These are phyloP conservation scores for Strobilomyces confusus DNA, from an alignment of 768 basidiomycete species.

Conservation along the genomic window DNA sequence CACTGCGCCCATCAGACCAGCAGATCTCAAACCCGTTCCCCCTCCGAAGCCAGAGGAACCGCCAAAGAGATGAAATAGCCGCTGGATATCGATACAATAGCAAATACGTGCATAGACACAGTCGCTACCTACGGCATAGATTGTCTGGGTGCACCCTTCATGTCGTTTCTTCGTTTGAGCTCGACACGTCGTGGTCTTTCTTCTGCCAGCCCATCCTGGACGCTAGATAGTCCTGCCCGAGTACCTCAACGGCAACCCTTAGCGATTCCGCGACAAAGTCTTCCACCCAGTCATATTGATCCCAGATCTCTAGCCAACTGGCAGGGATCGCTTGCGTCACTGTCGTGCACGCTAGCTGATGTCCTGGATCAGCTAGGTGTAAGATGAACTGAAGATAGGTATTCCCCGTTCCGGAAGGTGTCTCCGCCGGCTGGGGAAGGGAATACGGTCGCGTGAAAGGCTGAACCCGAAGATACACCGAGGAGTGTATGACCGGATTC, in stretches of 20 bases:
- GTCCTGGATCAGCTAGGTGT: slow-evolving; percentile 69
- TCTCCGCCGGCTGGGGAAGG: slow-evolving; percentile 33
- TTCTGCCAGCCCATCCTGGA: slow-evolving; percentile 79
- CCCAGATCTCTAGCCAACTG: slow-evolving; percentile 89
- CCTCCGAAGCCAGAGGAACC: slow-evolving; percentile 71
- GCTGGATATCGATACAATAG: slow-evolving; percentile 11
- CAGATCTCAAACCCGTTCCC: slow-evolving; percentile 71
- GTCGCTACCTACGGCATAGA: slow-evolving; percentile 9
- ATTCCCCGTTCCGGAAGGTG: slow-evolving; percentile 22
- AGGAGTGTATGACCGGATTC: slow-evolving; percentile 77
- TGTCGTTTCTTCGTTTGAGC: slow-evolving; percentile 7
- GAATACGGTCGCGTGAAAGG: slow-evolving; percentile 66
- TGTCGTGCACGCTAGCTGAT: slow-evolving; percentile 72
- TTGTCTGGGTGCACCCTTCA: slow-evolving; percentile 6
- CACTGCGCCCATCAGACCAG: slow-evolving; percentile 52
- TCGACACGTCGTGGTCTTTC: slow-evolving; percentile 22
- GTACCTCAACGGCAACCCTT: slow-evolving; percentile 78
- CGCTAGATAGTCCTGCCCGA: slow-evolving; percentile 90
- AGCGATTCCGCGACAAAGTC: slow-evolving; percentile 87
- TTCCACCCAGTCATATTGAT: slow-evolving; percentile 94
- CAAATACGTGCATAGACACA: slow-evolving; percentile 9
- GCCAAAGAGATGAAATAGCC: slow-evolving; percentile 64
- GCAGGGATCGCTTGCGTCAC: slow-evolving; percentile 79
- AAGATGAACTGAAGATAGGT: slow-evolving; percentile 60
- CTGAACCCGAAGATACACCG: slow-evolving; percentile 91